Percentiles rank a stretch among this genome's conserved stretches.
phyloP scores from a whole-genome alignment of 768 basidiomycete genomes.

The Naganishia vaughanmartiniae region DNA sequence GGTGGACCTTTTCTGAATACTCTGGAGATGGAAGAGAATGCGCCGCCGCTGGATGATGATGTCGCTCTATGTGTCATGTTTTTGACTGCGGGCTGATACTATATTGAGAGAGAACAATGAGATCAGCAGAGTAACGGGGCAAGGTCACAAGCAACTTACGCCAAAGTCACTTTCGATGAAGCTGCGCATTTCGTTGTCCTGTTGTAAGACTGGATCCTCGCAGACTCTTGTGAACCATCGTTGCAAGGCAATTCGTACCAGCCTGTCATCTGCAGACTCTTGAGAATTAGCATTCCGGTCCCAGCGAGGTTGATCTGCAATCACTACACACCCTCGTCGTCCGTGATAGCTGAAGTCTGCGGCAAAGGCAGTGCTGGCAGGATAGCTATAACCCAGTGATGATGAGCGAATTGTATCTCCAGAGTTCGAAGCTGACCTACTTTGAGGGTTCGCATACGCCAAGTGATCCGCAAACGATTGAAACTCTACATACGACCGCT shows the following conservation, averaged over 20 bases:
- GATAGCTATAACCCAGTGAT: slow-evolving; percentile 58
- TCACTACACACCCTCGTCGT: slow-evolving; percentile 69
- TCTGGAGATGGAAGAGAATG: slow-evolving; percentile 43
- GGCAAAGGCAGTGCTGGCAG: slow-evolving; percentile 92
- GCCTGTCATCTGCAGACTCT: slow-evolving; percentile 67
- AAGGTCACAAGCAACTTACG: slow-evolving; percentile 47
- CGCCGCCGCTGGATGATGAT: slow-evolving; percentile 40
- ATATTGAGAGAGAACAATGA: slow-evolving; percentile 25
- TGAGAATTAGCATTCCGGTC: slow-evolving; percentile 7
- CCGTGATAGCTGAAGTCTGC: slow-evolving; percentile 92
- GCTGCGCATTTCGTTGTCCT: slow-evolving; percentile 88
- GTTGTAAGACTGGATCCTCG: slow-evolving; percentile 80
- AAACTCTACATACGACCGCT: slow-evolving; percentile 91
- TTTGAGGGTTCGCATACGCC: slow-evolving; percentile 86
- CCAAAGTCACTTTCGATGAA: slow-evolving; percentile 99
- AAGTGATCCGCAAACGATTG: slow-evolving; percentile 89
- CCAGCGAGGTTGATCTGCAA: not conserved
- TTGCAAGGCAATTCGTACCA: slow-evolving; percentile 92
- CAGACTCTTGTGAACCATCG: slow-evolving; percentile 90
- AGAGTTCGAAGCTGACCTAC: slow-evolving; percentile 35
- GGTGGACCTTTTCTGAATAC: slow-evolving; percentile 62
- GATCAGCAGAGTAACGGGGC: not conserved
- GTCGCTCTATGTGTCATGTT: slow-evolving; percentile 32
- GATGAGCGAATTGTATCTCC: not conserved
- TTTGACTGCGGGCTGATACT: slow-evolving; percentile 63